A percentile compares a stretch with the other conserved stretches of the same genome.
Conservation (phyloP, 116 monocot species). For the Posidonia oceanica region DNA sequence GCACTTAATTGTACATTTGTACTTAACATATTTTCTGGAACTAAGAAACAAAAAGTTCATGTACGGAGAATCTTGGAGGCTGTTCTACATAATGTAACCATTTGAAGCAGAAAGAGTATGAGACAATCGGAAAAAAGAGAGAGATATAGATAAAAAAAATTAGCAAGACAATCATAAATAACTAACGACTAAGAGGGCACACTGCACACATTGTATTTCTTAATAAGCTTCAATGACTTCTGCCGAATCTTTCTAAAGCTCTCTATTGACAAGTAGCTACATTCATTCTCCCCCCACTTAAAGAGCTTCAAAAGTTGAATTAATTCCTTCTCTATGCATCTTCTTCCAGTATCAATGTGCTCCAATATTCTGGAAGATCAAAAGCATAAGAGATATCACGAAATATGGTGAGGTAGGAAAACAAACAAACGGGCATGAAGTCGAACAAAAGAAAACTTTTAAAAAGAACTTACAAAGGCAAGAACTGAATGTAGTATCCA, state of each 20-base stretch:
- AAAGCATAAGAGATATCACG: background rate
- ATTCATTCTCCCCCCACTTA: conserved; percentile 42
- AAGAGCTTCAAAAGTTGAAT: conserved; percentile 50
- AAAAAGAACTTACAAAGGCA: conserved; percentile 60
- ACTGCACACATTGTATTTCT: conserved; percentile 62
- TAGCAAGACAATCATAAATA: background rate
- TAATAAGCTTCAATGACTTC: conserved; percentile 57
- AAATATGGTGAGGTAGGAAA: background rate
- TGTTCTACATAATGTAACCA: too few species aligned
- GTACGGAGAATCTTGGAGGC: too few species aligned
- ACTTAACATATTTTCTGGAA: too few species aligned
- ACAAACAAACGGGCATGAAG: background rate
- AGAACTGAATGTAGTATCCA: conserved; percentile 82
- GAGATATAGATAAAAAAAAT: background rate
- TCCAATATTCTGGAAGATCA: conserved; percentile 42
- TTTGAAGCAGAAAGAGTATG: too few species aligned
- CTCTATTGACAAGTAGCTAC: conserved; percentile 30
- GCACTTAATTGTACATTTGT: too few species aligned
- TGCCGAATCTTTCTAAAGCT: conserved; percentile 48
- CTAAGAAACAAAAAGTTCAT: too few species aligned
- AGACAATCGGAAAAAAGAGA: too few species aligned
- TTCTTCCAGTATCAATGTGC: conserved; percentile 41
- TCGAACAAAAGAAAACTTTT: background rate
- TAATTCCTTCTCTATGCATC: conserved; percentile 51
- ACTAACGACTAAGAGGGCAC: background rate